Evolutionary conservation across 2,329 filamentous ascomycete species (phyloP).

Genomic region (Verticillium albo-atrum): DNA sequence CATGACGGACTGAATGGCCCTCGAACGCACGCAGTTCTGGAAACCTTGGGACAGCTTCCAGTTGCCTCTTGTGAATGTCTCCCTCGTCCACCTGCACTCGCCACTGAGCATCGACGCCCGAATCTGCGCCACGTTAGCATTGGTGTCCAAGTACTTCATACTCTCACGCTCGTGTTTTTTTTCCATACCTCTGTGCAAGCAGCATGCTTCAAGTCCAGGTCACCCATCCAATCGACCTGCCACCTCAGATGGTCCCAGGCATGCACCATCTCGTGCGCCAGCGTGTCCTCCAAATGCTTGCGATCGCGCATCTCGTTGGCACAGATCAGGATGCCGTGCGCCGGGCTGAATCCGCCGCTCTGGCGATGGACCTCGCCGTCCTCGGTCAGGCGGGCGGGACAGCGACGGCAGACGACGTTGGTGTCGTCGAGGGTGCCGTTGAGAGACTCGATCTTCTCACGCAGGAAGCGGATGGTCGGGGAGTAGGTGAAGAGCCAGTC

Average conservation of each 20-base stretch:
- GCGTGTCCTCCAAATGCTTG: slow-evolving; percentile 84
- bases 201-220: slow-evolving; percentile 75
- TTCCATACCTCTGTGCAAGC: slow-evolving; percentile 80
- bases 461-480: slow-evolving; percentile 82
- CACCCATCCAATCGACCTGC: slow-evolving; percentile 76
- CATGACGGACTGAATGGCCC: slow-evolving; percentile 77
- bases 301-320: slow-evolving; percentile 82
- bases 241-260: slow-evolving; percentile 91
- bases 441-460: slow-evolving; percentile 72
- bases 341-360: slow-evolving; percentile 79
- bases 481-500: slow-evolving; percentile 83
- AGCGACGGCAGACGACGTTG: slow-evolving; percentile 82
- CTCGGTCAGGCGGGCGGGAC: slow-evolving; percentile 54
- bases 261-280: slow-evolving; percentile 97
- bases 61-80: slow-evolving; percentile 80
- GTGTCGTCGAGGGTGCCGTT: slow-evolving; percentile 68
- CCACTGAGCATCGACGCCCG: slow-evolving; percentile 88
- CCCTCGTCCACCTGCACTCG: slow-evolving; percentile 85
- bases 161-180: no score
- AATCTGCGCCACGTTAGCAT: slow-evolving; percentile 55
- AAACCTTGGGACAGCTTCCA: slow-evolving; percentile 89
- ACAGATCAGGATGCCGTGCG: slow-evolving; percentile 86
- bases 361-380: slow-evolving; percentile 59
- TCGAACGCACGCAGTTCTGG: slow-evolving; percentile 81
- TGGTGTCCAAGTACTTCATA: no score